Percentiles rank a stretch among this genome's conserved stretches.
Evolutionary conservation across 345 rosid species (phyloP).

Genomic region (Brassica cretica): DNA sequence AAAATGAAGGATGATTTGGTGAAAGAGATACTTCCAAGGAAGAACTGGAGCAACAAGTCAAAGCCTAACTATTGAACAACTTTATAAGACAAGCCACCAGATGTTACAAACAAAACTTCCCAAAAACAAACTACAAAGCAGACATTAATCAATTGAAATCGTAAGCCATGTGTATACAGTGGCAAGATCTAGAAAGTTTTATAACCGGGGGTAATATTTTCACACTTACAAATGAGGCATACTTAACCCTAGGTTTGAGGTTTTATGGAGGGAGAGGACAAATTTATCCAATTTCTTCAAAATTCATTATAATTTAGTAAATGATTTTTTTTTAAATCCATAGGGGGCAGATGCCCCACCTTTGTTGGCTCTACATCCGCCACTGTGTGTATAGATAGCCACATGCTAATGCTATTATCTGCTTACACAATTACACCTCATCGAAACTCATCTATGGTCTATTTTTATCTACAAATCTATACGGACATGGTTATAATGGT

Average conservation of each 20-base stretch:
- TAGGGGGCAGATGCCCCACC: too few relatives aligned
- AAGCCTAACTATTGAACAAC: constrained; percentile 30
- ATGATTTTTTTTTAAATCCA: too few relatives aligned
- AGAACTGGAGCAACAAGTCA: constrained; percentile 35
- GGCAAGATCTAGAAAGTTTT: too few relatives aligned
- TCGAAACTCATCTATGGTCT: constrained; percentile 25
- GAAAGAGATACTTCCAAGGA: constrained; percentile 20
- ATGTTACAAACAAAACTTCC: constrained; percentile 37
- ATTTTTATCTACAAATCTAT: constrained; percentile 25
- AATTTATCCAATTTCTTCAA: too few relatives aligned
- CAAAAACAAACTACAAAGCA: constrained; percentile 22
- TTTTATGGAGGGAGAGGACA: too few relatives aligned
- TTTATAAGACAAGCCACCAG: constrained; percentile 29
- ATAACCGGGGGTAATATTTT: too few relatives aligned
- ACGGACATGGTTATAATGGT: background rate
- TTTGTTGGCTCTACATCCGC: too few relatives aligned
- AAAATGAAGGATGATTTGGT: background rate
- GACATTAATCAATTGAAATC: constrained; percentile 4
- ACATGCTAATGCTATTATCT: constrained; percentile 16
- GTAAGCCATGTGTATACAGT: background rate
- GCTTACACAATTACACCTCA: constrained; percentile 28
- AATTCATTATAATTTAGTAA: too few relatives aligned
- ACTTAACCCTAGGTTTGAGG: too few relatives aligned
- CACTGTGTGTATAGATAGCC: background rate
- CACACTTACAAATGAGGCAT: too few relatives aligned